Evolutionary conservation across 2,329 filamentous ascomycete species (phyloP), one percentile per base, ranked within the genome.

Genomic region (Rutstroemia sp.): DNA sequence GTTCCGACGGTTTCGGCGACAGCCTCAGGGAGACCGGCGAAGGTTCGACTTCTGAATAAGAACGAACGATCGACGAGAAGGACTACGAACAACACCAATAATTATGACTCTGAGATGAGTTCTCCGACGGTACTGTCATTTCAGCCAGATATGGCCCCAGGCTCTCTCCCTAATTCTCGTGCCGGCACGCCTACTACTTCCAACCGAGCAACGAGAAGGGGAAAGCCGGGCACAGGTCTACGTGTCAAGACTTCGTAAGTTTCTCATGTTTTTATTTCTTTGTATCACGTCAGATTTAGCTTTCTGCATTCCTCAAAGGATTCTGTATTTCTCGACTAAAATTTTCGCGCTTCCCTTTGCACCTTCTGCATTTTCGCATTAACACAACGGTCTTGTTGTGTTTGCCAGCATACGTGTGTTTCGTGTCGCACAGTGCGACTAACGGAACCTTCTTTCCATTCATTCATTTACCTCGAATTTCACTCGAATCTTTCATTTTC

Each of bases 201-300:
- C 48, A 61, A 30, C 54, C 79, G 79, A 42, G 76, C 80, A 34
- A 71, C 75, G 58, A 85, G 84, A 75, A 84, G 80, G 70, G 73
- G 76, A 50, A 80, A 82, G 68, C 78, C 77, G 53, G 83, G 82
- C 41, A 76, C 82, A 58, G 68, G 68, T 56, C 60, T 68, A 61
- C 82, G 84, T 63, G 78, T 86, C 67, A 87, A 88, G 73, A 80
- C 78, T 70, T 88, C 85, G 84, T 86, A 74, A 79, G 83, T 84
- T 27, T 60, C 63, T 64, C 59, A 61, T 57, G 52, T 25, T 56
- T 56, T 60, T 46, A 50, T 45, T 52, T 56, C 37, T 48, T 51
- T 49, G 59, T 42, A 42, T 46, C 52, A 39, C 37, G 47, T 56
- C 53, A 51, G 47, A 46, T 39, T 56, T 27, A 30, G n/a, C 37